Evolutionary conservation across 129 eudicot genomes (phyloP), one percentile per base, ranked within the genome.

Genomic region (Flaveria ramosissima): DNA sequence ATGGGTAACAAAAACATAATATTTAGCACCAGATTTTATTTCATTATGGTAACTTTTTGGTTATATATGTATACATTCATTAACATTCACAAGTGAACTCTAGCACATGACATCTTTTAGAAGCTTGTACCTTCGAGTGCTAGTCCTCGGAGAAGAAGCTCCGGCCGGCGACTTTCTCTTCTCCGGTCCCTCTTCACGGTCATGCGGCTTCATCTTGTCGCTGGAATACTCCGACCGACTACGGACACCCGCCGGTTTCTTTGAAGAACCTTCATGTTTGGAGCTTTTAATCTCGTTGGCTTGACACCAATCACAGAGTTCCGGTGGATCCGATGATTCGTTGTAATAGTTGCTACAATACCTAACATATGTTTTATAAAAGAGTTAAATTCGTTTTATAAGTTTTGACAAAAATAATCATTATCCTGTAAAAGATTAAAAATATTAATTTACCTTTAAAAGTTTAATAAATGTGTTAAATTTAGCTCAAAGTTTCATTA

Each of bases 51-150:
- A 59, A 59, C 65, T 48, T 61, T 27, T 27, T 10, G 36, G 48
- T 64, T 51, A 10, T 45, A 46, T 21, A 12, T 46, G 6, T 70
- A 78, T 60, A 78, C 55, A 70, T 3, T 27, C 45, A 69, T 57
- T 53, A 69, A 43, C 19, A 63, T 39, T 46, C 24, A 14, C 46
- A 41, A 9, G 8, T 59, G 30, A 10, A 16, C 20, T 51, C 55
- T 78, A 89, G 74, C 92, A 91, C 97, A 86, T 91, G 19, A 91
- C 94, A 88, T 91, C 97, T 85, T 91, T 91, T 78, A 91, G 97
- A 78, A 91, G 97, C 87, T 91, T 91, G 83, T 91, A 91, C 88
- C 90, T 86, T 47, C 94, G 89, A 32, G 89, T 68, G 20, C 84
- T 46, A 7, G 86, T 82, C 81, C 93, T 81, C 12, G 96, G 93